Evolutionary conservation across 257 asterid genomes (phyloP).

Genomic region (Eustoma russellianum): DNA sequence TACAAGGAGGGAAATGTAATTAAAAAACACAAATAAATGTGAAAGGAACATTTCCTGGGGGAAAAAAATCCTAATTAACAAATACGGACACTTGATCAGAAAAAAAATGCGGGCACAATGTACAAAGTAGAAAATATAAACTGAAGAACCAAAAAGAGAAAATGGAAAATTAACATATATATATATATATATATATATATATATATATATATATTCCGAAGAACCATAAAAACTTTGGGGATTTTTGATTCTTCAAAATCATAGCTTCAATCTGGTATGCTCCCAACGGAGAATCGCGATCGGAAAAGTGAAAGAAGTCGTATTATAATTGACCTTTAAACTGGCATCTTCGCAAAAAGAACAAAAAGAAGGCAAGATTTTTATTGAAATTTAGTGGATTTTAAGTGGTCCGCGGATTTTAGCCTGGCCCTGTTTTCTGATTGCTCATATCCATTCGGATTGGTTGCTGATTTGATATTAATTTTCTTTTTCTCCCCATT

Average conservation of each 20-base stretch:
- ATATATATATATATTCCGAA: no score
- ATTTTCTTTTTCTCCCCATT: conserved; percentile 9
- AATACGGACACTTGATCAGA: conserved; percentile 9
- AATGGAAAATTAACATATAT: no score
- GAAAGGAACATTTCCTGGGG: conserved; percentile 10
- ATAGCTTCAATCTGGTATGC: conserved; percentile 60
- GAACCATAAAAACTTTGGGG: conserved; percentile 11
- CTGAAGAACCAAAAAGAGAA: no score
- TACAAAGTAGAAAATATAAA: no score
- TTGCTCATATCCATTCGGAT: conserved; percentile 16
- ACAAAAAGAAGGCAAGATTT: conserved; percentile 11
- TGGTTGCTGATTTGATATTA: conserved; percentile 1
- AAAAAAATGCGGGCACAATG: no score
- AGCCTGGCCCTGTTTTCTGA: conserved; percentile 27
- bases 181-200: conserved; percentile 46
- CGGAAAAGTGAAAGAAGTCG: background rate
- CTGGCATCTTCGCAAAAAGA: conserved; percentile 5
- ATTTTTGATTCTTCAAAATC: conserved; percentile 24
- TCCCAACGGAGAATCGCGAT: conserved; percentile 14
- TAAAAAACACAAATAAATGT: no score
- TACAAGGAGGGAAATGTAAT: no score
- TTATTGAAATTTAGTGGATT: conserved; percentile 14
- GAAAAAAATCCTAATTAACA: conserved; percentile 7
- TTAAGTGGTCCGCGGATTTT: conserved; percentile 24
- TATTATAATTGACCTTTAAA: background rate